phyloP scores from a whole-genome alignment of 352 stramenopile genomes.

The Nothophytophthora sp. region DNA sequence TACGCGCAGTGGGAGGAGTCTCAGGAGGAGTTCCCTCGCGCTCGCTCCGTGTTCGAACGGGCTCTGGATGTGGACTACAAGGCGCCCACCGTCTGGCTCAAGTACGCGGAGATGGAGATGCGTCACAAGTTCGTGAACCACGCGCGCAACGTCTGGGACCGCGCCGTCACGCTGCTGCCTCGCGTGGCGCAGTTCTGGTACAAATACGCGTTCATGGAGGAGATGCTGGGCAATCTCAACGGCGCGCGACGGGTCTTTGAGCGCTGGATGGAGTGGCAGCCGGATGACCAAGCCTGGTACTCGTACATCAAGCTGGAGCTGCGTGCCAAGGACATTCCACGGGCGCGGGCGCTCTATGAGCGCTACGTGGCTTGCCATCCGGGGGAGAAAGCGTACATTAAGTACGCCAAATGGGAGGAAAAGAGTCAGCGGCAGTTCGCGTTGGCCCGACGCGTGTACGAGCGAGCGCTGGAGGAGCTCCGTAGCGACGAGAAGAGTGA shows the following conservation, averaged over 20 bases:
- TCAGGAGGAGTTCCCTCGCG: constrained; percentile 97
- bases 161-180: constrained; percentile 94
- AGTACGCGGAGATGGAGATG: constrained; percentile 99
- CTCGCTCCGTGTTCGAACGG: constrained; percentile 97
- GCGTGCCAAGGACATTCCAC: constrained; percentile 82
- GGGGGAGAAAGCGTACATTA: constrained; percentile 94
- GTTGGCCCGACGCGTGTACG: constrained; percentile 93
- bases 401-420: constrained; percentile 99
- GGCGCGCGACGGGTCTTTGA: constrained; percentile 97
- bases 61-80: constrained; percentile 98
- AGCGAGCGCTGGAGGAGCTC: constrained; percentile 94
- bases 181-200: constrained; percentile 99
- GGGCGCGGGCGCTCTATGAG: constrained; percentile 93
- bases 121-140: constrained; percentile 99
- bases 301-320: constrained; percentile 99
- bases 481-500: constrained; percentile 79
- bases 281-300: constrained; percentile 98
- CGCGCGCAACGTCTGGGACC: constrained; percentile 96
- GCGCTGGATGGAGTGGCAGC: constrained; percentile 97
- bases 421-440: constrained; percentile 91
- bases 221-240: constrained; percentile 97
- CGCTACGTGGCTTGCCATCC: constrained; percentile 93
- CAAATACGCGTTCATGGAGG: constrained; percentile 99
- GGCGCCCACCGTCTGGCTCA: constrained; percentile 95
- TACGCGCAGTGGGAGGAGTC: constrained; percentile 99